These are phyloP conservation scores for Camptophora hylomeconis DNA, from an alignment of 2,329 filamentous ascomycete species.

Conservation along the genomic window DNA sequence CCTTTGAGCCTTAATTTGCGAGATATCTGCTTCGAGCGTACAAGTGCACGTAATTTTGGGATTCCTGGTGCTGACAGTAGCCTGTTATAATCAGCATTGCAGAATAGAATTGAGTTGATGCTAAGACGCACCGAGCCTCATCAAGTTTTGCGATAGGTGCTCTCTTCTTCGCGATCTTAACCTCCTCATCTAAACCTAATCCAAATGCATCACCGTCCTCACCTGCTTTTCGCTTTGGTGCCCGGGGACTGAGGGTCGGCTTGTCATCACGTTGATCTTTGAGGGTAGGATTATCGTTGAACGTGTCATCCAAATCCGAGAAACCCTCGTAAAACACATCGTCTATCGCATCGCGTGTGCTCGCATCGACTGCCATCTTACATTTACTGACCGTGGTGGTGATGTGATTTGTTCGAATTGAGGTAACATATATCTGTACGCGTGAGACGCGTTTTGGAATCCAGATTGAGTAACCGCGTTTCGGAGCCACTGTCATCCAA, in stretches of 20 bases:
- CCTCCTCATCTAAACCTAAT: conserved; percentile 74
- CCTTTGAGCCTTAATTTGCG: conserved; percentile 51
- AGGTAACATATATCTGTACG: too few species aligned
- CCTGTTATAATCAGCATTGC: conserved; percentile 29
- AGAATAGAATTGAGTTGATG: neutral
- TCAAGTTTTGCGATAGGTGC: conserved; percentile 77
- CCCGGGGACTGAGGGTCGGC: conserved; percentile 11
- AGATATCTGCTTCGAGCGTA: conserved; percentile 11
- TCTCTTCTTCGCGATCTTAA: conserved; percentile 66
- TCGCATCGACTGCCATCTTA: conserved; percentile 14
- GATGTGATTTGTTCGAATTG: too few species aligned
- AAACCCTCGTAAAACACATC: conserved; percentile 67
- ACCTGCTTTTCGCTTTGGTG: conserved; percentile 31
- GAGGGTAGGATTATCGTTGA: conserved; percentile 15
- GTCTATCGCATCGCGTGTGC: conserved; percentile 39
- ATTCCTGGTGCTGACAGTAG: conserved; percentile 76
- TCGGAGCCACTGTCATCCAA: too few species aligned
- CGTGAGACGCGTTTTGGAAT: too few species aligned
- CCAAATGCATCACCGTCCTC: conserved; percentile 38
- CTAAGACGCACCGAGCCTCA: conserved; percentile 49
- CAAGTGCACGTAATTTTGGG: conserved; percentile 53
- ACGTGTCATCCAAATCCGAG: conserved; percentile 27
- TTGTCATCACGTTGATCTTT: conserved; percentile 13
- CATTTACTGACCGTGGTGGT: too few species aligned
- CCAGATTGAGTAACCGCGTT: too few species aligned